Percentiles rank a stretch among this genome's conserved stretches.
Evolutionary conservation across 2,329 filamentous ascomycete genomes (phyloP).

Genomic region (Diaporthe sp.): DNA sequence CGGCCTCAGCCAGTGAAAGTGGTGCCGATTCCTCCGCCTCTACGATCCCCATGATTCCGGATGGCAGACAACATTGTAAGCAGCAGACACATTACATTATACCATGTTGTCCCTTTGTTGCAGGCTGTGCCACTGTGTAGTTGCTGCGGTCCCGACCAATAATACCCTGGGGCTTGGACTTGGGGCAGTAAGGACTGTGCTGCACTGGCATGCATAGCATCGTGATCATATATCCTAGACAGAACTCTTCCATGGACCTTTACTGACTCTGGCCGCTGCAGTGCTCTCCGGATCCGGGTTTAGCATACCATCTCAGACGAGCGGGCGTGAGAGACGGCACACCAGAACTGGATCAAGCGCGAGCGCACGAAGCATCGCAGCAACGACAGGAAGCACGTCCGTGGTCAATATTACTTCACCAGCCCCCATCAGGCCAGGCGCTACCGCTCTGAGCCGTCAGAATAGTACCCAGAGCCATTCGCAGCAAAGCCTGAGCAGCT

Average conservation of each 20-base stretch:
- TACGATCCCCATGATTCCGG: conserved; percentile 52
- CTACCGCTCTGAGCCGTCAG: conserved; percentile 60
- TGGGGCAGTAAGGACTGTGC: background rate
- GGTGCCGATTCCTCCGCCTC: conserved; percentile 52
- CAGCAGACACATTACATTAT: background rate
- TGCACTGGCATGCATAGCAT: background rate
- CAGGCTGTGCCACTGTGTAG: background rate
- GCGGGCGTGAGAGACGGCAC: conserved; percentile 56
- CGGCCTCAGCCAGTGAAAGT: conserved; percentile 64
- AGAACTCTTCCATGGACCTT: background rate
- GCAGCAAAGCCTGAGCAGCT: conserved; percentile 61
- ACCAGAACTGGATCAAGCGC: conserved; percentile 69
- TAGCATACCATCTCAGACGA: conserved; percentile 61
- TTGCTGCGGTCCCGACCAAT: background rate
- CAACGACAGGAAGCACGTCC: conserved; percentile 51
- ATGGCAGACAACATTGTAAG: conserved; percentile 48
- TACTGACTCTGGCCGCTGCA: background rate
- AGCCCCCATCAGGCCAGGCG: conserved; percentile 52
- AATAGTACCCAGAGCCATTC: conserved; percentile 61
- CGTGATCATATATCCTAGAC: background rate
- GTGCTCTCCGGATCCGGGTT: conserved; percentile 67
- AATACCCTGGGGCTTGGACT: background rate
- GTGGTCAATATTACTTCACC: conserved; percentile 58
- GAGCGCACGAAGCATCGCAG: conserved; percentile 62
- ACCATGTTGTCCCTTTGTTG: background rate